Conservation (phyloP, 1,284 basidiomycete species). For the Coniferiporia weirii region DNA sequence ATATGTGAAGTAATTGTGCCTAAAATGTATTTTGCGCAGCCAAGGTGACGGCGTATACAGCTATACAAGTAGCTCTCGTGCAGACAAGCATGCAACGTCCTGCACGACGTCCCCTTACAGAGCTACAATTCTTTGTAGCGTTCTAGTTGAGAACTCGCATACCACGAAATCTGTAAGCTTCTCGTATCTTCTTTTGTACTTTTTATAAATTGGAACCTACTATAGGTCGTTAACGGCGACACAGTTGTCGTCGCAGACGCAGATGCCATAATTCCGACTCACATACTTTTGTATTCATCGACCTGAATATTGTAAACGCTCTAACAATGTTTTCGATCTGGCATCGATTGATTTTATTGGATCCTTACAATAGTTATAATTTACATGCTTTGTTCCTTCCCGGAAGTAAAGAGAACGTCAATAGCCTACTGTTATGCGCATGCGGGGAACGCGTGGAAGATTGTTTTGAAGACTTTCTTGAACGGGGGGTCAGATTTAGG, state of each 20-base stretch:
- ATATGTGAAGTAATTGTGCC: background rate
- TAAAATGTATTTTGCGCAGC: constrained; percentile 28
- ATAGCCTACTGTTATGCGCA: constrained; percentile 21
- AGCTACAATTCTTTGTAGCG: constrained; percentile 55
- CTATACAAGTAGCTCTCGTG: constrained; percentile 47
- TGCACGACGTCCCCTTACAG: constrained; percentile 59
- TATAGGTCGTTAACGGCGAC: constrained; percentile 32
- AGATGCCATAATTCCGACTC: constrained; percentile 44
- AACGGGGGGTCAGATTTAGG: constrained; percentile 29
- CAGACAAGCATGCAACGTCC: constrained; percentile 53
- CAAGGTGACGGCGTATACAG: constrained; percentile 58
- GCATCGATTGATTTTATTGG: constrained; percentile 1
- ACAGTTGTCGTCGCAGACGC: constrained; percentile 39
- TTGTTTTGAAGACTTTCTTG: constrained; percentile 27
- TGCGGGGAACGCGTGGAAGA: constrained; percentile 33
- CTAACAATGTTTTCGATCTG: constrained; percentile 1
- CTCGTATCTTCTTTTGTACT: background rate
- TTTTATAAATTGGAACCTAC: background rate
- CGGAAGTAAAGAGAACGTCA: constrained; percentile 11
- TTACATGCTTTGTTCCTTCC: constrained; percentile 12
- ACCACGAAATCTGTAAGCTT: constrained; percentile 3
- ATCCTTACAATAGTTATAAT: background rate
- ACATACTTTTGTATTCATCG: constrained; percentile 40
- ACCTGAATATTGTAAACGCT: background rate
- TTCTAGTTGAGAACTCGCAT: constrained; percentile 29